A percentile compares a stretch with the other conserved stretches of the same genome.
Evolutionary conservation across 2,329 filamentous ascomycete genomes (phyloP).

Genomic region (Stachybotrys chartarum): DNA sequence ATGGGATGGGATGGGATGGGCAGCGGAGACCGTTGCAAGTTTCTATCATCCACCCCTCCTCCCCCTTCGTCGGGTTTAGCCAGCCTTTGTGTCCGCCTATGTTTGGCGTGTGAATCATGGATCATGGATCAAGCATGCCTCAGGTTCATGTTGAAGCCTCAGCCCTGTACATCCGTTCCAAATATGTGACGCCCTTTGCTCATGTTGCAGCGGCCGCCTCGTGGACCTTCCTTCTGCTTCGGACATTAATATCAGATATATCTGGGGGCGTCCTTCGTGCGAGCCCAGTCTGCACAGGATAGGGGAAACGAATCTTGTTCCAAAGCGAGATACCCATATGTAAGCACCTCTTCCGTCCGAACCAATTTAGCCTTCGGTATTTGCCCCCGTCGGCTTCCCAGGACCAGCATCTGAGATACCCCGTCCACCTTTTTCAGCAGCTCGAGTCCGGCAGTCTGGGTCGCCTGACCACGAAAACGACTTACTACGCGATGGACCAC

Average conservation of each 20-base stretch:
- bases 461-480: not conserved
- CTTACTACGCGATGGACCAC: slow-evolving; percentile 33
- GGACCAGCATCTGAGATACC: not conserved
- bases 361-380: not conserved
- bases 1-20: not conserved
- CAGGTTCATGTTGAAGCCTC: not conserved
- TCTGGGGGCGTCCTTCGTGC: not conserved
- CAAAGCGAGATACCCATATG: not conserved
- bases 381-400: not conserved
- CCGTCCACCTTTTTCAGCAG: not conserved
- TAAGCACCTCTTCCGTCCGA: not conserved
- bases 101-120: not conserved
- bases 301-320: not conserved
- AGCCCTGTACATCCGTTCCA: not conserved
- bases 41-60: not conserved
- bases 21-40: not conserved
- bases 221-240: not conserved
- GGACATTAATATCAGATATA: not conserved
- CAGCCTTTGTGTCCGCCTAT: not conserved
- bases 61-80: not conserved
- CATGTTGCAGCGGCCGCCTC: not conserved
- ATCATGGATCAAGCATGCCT: not conserved
- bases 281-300: not conserved
- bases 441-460: not conserved
- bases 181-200: not conserved